A percentile compares a stretch with the other conserved stretches of the same genome.
phyloP scores from a whole-genome alignment of 768 basidiomycete species.

The Boletus barrowsii region DNA sequence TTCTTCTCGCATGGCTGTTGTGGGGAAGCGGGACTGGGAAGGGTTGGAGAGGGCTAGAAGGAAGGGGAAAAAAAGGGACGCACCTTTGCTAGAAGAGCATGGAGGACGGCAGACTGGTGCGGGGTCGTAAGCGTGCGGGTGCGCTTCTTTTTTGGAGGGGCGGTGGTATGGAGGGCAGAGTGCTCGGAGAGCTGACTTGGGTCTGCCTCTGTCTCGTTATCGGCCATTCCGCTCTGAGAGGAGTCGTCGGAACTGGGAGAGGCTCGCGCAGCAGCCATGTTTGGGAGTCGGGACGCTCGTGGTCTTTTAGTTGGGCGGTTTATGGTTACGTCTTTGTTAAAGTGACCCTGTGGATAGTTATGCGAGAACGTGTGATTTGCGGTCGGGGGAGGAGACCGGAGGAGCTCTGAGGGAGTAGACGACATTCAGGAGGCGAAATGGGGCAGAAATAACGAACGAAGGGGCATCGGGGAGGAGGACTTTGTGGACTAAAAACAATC shows the following conservation, averaged over 20 bases:
- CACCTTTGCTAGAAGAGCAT: conserved; percentile 84
- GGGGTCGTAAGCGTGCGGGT: conserved; percentile 86
- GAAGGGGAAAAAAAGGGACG: conserved; percentile 2
- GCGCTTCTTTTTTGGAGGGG: conserved; percentile 56
- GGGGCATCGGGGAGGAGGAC: too few relatives aligned
- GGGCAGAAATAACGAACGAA: too few relatives aligned
- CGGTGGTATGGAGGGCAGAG: conserved; percentile 30
- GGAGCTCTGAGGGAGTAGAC: conserved; percentile 8
- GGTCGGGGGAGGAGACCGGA: too few relatives aligned
- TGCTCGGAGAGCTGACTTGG: conserved; percentile 41
- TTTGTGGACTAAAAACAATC: too few relatives aligned
- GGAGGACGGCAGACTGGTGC: conserved; percentile 84
- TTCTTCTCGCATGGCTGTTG: conserved; percentile 83
- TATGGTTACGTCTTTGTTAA: conserved; percentile 19
- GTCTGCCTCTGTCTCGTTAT: conserved; percentile 53
- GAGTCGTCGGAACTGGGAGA: conserved; percentile 37
- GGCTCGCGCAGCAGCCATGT: conserved; percentile 25
- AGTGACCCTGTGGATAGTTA: too few relatives aligned
- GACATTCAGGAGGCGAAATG: conserved; percentile 19
- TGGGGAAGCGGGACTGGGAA: conserved; percentile 79
- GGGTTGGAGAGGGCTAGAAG: not conserved
- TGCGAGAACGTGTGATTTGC: too few relatives aligned
- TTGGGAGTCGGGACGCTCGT: conserved; percentile 4
- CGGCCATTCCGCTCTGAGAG: conserved; percentile 56
- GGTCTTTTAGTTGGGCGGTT: conserved; percentile 20